Base-by-base conservation (phyloP, 176 grass and related monocot genomes). In the Paspalum vaginatum region DNA sequence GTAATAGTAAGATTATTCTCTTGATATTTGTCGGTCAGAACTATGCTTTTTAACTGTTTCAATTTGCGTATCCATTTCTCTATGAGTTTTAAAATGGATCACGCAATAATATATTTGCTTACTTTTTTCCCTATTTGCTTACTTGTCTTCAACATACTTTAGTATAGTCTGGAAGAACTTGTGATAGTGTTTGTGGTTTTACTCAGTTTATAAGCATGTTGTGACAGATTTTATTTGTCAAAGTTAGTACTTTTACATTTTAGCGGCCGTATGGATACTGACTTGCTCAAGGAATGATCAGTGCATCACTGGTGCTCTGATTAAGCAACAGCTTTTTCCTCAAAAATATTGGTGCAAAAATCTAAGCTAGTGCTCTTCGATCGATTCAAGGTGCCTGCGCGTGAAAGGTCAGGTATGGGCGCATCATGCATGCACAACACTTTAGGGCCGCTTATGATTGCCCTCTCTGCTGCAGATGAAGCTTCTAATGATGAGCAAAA, bases 391-490 rank as follows among this genome's bases (percentile, higher is more conserved):
- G 70, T 49, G 70, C 51, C 55, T 81, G 68, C 59, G 73, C 59
- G 67, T 89, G 54, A 85, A 86, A 89, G n/a, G 81, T 32, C 87
- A 72, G 73, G 67, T 70, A 81, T 79, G 87, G 76, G 83, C 87
- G 54, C 57, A 60, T 60, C 84, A 92, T 92, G 75, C 61, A 79
- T 81, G 72, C 42, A 48, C 72, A 77, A 16, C 87, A 77, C 76
- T 89, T 89, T 88, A 52, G 72, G 61, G 63, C 22, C 65, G 57
- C 81, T 70, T 87, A 95, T 95, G 87, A 95, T 92, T 94, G 79
- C 65, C 68, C 75, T 78, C 79, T 88, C 79, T 88, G 79, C 88
- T 88, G 85, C 62, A 56, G 83, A 65, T 77, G 91, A 86, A 75
- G 82, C 78, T 72, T 84, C 70, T 60, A 87, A 73, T 81, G 71